Base-by-base conservation (phyloP, 2,329 filamentous ascomycete species). In the Chrysosphaeria jannelii region DNA sequence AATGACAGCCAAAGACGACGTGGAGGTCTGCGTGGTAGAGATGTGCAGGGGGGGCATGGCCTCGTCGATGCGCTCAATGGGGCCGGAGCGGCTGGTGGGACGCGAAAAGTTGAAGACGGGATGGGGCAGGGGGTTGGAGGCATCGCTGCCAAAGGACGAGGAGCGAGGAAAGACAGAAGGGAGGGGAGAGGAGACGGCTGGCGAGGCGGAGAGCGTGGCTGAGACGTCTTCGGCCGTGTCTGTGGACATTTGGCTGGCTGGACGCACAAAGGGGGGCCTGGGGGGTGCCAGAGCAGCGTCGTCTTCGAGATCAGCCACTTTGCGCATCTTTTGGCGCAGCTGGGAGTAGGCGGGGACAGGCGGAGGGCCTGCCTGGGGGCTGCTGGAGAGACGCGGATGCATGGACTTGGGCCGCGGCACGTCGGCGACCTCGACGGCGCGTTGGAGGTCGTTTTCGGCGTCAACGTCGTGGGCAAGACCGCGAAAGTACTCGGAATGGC, bases 31-130 rank as follows among this genome's bases (percentile, higher is more conserved):
- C 17, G 63, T 50, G 7, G 52, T 50, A 22, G 63, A 61, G 20
- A 46, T 41, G n/a, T 68, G 59, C 33, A 54, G 46, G 21, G 36
- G 45, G 10, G 60, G 59, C 8, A 57, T 64, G 29, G n/a, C n/a
- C n/a, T n/a, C n/a, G n/a, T n/a, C n/a, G n/a, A n/a, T n/a, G n/a
- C n/a, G n/a, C n/a, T n/a, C n/a, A n/a, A n/a, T n/a, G n/a, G n/a
- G n/a, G n/a, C 62, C 63, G 29, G 64, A 58, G 37, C 68, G 57
- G 41, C 81, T 91, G 29, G 89, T 46, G 1, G 85, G 85, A 20
- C 85, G 60, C 1, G 85, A 93, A 41, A 93, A 93, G 44, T 97
- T 93, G 45, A 88, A 81, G 0, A 71, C 63, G 1, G 76, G 71
- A 10, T 68, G 59, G 8, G 67, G 62, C 17, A 78, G 37, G 7